Evolutionary conservation across 2,329 filamentous ascomycete genomes (phyloP), one percentile per base, ranked within the genome.

Genomic region (Penicillium sp.): DNA sequence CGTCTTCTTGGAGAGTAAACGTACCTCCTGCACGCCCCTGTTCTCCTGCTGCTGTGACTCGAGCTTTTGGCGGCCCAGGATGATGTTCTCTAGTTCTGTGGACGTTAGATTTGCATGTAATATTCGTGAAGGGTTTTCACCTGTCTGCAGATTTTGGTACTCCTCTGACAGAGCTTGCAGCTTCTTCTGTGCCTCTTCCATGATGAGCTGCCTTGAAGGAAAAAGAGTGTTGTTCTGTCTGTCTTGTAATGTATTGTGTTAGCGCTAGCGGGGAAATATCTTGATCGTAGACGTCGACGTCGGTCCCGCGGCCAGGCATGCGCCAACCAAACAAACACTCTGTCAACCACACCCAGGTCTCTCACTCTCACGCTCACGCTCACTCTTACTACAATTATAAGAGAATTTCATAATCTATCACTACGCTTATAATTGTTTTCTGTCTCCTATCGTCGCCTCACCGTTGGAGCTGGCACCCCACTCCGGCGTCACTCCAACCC

Each of bases 41-140:
- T 97, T 99, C 73, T 99, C 94, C 69, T 96, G 90, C 71, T 89
- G 89, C 74, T 99, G 94, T 6, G 91, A 77, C 71, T 97, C 92
- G 6, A 99, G 85, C 75, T 89, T 95, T 77, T 99, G 92, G 61
- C 92, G 85, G 9, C 91, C 89, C 46, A 86, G 81, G 24, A 97
- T 84, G 18, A 84, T 79, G 45, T 80, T 83, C 72, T 91, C 89
- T 55, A 97, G 82, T 65, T 97, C 94, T 96, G 64, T 16, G 24
- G 21, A n/a, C n/a, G n/a, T n/a, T n/a, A n/a, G n/a, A n/a, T n/a
- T n/a, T n/a, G n/a, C n/a, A n/a, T n/a, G n/a, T n/a, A n/a, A n/a
- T n/a, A n/a, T n/a, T n/a, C n/a, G 16, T 55, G 43, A 45, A 21
- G n/a, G 26, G 11, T 21, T 59, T 74, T 60, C 71, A 90, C 91